Percentiles rank a stretch among this genome's conserved stretches.
These are phyloP conservation scores for Barnettozyma wickerhamii DNA, from an alignment of 805 yeast genomes.

Conservation along the genomic window DNA sequence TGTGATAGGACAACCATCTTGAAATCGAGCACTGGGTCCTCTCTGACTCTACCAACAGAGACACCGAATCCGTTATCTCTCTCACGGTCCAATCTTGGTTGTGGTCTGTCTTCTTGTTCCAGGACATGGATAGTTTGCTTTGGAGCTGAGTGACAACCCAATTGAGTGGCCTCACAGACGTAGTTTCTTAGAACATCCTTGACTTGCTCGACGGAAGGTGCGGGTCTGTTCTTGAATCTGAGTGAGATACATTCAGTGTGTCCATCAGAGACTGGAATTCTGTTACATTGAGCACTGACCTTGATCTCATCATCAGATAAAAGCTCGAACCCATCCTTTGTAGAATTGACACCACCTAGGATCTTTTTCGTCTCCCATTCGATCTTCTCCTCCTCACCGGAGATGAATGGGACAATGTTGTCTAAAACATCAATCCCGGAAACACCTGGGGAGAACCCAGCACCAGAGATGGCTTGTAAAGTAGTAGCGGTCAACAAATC, in stretches of 20 bases:
- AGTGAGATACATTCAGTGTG: slow-evolving; percentile 94
- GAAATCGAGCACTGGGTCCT: slow-evolving; percentile 87
- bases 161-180: slow-evolving; percentile 73
- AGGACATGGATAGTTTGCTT: slow-evolving; percentile 86
- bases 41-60: slow-evolving; percentile 90
- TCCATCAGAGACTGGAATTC: slow-evolving; percentile 97
- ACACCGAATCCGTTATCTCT: slow-evolving; percentile 94
- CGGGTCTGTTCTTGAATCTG: slow-evolving; percentile 73
- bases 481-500: slow-evolving; percentile 86
- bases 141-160: slow-evolving; percentile 91
- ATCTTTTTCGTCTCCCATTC: slow-evolving; percentile 98
- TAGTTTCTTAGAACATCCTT: slow-evolving; percentile 67
- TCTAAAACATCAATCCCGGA: slow-evolving; percentile 93
- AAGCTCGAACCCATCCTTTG: slow-evolving; percentile 51
- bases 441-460: slow-evolving; percentile 97
- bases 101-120: slow-evolving; percentile 92
- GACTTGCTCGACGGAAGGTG: slow-evolving; percentile 81
- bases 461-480: slow-evolving; percentile 96
- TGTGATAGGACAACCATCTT: slow-evolving; percentile 98
- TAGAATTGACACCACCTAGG: slow-evolving; percentile 56
- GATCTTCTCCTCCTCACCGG: slow-evolving; percentile 97
- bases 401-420: slow-evolving; percentile 89
- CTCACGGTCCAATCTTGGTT: slow-evolving; percentile 95
- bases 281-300: slow-evolving; percentile 94
- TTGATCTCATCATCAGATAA: slow-evolving; percentile 66